Percentiles rank a stretch among this genome's conserved stretches.
Evolutionary conservation across 202 grass and related monocot species (phyloP).

Genomic region (Brachypodium distachyon): DNA sequence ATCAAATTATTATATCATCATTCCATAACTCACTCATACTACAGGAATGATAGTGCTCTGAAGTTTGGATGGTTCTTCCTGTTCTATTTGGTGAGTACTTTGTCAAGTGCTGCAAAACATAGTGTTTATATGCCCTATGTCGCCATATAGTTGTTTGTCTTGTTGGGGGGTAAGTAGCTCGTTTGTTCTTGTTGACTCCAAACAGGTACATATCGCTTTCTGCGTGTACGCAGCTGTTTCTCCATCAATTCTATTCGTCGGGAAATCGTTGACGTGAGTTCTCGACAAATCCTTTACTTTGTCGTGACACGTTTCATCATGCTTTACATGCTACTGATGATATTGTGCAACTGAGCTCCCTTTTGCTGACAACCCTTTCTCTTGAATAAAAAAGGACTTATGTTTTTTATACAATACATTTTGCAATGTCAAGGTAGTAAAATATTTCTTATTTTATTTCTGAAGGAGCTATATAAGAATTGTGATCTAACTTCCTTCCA

Average conservation of each 20-base stretch:
- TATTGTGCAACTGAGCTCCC: not conserved
- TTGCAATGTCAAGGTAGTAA: not conserved
- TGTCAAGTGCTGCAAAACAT: not conserved
- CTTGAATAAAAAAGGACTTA: not conserved
- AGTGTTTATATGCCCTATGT: not conserved
- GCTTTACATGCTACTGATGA: not conserved
- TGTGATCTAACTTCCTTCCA: not conserved
- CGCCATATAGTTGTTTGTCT: not conserved
- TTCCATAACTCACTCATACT: constrained; percentile 5
- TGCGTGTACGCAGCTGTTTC: constrained; percentile 40
- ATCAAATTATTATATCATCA: not conserved
- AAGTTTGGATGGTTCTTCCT: constrained; percentile 78
- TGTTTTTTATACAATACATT: not conserved
- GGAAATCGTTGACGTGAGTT: constrained; percentile 72
- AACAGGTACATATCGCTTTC: constrained; percentile 63
- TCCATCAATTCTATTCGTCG: constrained; percentile 53
- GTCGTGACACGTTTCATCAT: not conserved
- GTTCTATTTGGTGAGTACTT: constrained; percentile 42
- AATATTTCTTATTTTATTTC: not conserved
- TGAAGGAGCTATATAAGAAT: not conserved
- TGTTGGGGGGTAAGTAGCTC: not conserved
- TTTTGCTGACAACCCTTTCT: not conserved
- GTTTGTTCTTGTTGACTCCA: not conserved
- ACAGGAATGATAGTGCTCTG: constrained; percentile 64
- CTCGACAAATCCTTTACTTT: not conserved